Conservation (phyloP, 305 asterid species). For the Fraxinus nigra region DNA sequence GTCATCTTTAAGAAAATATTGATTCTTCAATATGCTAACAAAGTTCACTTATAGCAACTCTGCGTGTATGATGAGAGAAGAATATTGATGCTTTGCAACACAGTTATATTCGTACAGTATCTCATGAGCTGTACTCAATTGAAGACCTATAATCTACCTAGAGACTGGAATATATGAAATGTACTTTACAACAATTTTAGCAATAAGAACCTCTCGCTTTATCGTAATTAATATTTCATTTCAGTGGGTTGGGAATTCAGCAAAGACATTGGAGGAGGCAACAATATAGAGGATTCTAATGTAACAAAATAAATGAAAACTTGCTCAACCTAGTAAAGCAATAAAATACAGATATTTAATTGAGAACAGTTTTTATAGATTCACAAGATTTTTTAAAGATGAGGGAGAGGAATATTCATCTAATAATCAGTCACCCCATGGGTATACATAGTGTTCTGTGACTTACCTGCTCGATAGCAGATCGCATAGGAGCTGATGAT, state of each 20-base stretch:
- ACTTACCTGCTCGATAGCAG: slow-evolving; percentile 89
- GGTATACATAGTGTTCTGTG: slow-evolving; percentile 2
- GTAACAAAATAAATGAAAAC: not conserved
- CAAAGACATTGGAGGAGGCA: not conserved
- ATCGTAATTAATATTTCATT: not conserved
- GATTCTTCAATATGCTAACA: not conserved
- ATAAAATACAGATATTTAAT: not conserved
- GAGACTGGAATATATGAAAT: not conserved
- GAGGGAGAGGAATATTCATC: not conserved
- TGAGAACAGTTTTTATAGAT: not conserved
- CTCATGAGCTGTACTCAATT: not conserved
- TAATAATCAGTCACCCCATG: slow-evolving; percentile 3
- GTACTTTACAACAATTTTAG: not conserved
- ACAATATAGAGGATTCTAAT: not conserved
- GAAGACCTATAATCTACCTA: not conserved
- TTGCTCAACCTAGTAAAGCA: not conserved
- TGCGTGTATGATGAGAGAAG: not conserved
- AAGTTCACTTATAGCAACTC: not conserved
- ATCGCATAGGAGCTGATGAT: slow-evolving; percentile 82
- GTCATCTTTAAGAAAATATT: not conserved
- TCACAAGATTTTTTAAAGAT: not conserved
- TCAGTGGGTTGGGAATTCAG: not conserved
- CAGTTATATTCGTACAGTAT: not conserved
- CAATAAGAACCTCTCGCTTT: not conserved
- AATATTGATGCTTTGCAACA: not conserved